These are phyloP conservation scores for Boletus sp. DNA, from an alignment of 768 basidiomycete species.

Conservation along the genomic window DNA sequence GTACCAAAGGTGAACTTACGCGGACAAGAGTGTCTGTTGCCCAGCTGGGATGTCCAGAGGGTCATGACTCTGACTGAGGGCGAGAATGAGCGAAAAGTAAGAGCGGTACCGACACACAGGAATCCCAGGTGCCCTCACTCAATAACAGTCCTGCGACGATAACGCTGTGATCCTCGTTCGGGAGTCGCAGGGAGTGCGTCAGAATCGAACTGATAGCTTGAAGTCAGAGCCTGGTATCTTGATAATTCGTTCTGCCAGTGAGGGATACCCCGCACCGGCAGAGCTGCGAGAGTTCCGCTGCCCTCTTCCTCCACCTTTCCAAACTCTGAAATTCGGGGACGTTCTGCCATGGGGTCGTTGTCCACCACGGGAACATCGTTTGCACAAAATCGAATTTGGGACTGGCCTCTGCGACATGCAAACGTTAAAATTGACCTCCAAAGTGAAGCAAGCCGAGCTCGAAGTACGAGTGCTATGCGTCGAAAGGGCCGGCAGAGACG, in stretches of 20 bases:
- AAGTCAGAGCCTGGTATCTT: neutral
- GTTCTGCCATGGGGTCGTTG: neutral
- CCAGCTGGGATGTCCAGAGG: conserved; percentile 4
- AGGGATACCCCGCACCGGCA: neutral
- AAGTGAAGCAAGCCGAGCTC: neutral
- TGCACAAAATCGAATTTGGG: neutral
- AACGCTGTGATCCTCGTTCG: conserved; percentile 10
- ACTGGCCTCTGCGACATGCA: neutral
- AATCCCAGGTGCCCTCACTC: neutral
- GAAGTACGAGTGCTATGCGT: neutral
- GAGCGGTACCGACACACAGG: neutral
- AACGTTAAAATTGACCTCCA: neutral
- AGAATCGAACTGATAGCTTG: neutral
- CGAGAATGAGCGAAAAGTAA: neutral
- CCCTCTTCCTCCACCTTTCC: neutral
- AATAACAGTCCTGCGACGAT: neutral
- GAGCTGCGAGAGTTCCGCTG: neutral
- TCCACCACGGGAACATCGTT: neutral
- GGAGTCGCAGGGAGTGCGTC: neutral
- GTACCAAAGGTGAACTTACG: neutral
- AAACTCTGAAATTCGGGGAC: too few species aligned
- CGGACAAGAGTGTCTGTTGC: conserved; percentile 2
- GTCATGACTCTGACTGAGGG: neutral
- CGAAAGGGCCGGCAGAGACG: neutral
- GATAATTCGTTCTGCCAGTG: neutral